These are phyloP conservation scores for Ophiostoma pallidulum DNA, from an alignment of 2,329 filamentous ascomycete species.

Conservation along the genomic window DNA sequence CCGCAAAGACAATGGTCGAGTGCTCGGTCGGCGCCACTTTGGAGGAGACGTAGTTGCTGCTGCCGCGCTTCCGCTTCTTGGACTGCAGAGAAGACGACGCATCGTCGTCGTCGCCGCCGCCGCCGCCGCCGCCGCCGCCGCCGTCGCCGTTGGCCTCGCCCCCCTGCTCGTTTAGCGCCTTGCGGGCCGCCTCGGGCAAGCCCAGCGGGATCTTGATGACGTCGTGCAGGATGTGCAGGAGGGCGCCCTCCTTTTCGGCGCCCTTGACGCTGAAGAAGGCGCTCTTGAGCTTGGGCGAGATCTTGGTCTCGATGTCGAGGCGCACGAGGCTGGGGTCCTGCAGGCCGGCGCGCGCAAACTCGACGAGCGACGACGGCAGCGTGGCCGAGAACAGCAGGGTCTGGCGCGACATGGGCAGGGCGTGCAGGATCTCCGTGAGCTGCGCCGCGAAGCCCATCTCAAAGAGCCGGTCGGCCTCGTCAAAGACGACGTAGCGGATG, in stretches of 20 bases:
- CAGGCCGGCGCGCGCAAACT: slow-evolving; percentile 87
- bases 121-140: slow-evolving; percentile 6
- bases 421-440: slow-evolving; percentile 83
- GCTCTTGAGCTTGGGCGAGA: slow-evolving; percentile 90
- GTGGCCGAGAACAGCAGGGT: slow-evolving; percentile 94
- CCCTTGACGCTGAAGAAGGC: slow-evolving; percentile 92
- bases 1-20: slow-evolving; percentile 89
- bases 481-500: slow-evolving; percentile 89
- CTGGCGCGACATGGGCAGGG: slow-evolving; percentile 73
- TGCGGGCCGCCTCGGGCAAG: slow-evolving; percentile 43
- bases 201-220: slow-evolving; percentile 82
- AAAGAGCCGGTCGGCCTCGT: slow-evolving; percentile 93
- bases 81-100: slow-evolving; percentile 43
- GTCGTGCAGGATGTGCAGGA: slow-evolving; percentile 81
- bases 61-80: slow-evolving; percentile 65
- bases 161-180: slow-evolving; percentile 37
- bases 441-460: slow-evolving; percentile 98
- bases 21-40: slow-evolving; percentile 72
- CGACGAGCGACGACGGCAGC: slow-evolving; percentile 83
- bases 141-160: slow-evolving; percentile 17
- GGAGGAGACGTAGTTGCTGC: slow-evolving; percentile 37
- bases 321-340: slow-evolving; percentile 87
- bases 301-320: slow-evolving; percentile 87
- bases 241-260: slow-evolving; percentile 84
- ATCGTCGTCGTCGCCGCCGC: neutral